Percentiles rank a stretch among this genome's conserved stretches.
These are phyloP conservation scores for Colletotrichum trifolii DNA, from an alignment of 2,329 filamentous ascomycete species.

Conservation along the genomic window DNA sequence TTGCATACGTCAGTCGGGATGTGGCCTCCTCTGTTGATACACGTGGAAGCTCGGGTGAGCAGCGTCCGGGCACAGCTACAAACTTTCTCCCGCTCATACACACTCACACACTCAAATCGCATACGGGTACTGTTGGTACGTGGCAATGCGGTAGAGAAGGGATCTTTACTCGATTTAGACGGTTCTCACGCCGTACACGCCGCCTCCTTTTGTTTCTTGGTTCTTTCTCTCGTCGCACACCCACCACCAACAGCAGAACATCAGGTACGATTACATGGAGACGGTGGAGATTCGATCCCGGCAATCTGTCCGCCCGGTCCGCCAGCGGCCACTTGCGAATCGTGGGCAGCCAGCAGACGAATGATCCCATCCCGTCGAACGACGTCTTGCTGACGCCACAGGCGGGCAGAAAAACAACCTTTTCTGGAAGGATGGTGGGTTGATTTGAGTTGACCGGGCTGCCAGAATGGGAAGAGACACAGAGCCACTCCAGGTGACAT, in stretches of 20 bases:
- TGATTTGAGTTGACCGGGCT: no score
- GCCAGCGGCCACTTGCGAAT: constrained; percentile 24
- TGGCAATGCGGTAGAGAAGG: no score
- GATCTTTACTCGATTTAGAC: neutral
- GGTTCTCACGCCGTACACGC: constrained; percentile 2
- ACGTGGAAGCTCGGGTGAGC: constrained; percentile 34
- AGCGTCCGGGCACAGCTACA: constrained; percentile 10
- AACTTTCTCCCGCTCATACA: constrained; percentile 6
- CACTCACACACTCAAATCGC: neutral
- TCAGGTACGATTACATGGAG: neutral
- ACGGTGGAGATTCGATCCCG: constrained; percentile 28
- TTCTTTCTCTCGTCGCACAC: constrained; percentile 4
- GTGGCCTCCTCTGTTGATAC: constrained; percentile 19
- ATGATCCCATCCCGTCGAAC: constrained; percentile 3
- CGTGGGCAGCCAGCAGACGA: constrained; percentile 8
- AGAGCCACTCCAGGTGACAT: constrained; percentile 8
- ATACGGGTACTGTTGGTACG: no score
- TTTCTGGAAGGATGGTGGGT: neutral
- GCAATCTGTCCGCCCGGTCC: constrained; percentile 29
- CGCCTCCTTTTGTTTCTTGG: neutral
- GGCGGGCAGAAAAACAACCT: constrained; percentile 9
- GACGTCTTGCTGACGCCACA: constrained; percentile 4
- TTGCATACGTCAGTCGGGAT: constrained; percentile 33
- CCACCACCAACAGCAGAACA: constrained; percentile 7
- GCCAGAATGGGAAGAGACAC: no score